Base-by-base conservation (phyloP, 495 filamentous ascomycete genomes). In the Aeminium ludgeri region DNA sequence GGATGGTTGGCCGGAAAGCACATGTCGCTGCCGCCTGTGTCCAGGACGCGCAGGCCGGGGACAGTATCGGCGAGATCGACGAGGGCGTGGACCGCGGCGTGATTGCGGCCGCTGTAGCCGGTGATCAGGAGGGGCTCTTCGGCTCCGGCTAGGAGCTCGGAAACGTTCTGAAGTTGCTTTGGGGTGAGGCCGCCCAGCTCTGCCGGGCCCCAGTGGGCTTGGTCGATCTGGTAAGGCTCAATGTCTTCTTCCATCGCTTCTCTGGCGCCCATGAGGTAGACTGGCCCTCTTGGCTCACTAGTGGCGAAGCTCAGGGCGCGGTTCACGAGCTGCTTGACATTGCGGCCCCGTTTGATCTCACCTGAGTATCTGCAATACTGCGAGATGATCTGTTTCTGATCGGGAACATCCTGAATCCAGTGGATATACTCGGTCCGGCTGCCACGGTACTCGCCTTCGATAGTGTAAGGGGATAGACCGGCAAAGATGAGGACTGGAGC, bases 351-450 rank as follows among this genome's bases (percentile, higher is more conserved):
- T 59, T 92, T 94, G 53, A 96, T 74, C 58, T 96, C 87, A 1
- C 67, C 85, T 0, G 78, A 64, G 55, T 94, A 96, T n/a, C 87
- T 73, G 55, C 87, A 95, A 57, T 96, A 96, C 60, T 96, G 87
- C 2, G 70, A 70, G 10, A 96, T 67, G 45, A 96, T 94, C 56
- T 80, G 77, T 55, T 83, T 86, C 61, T 96, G 87, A 46, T 96
- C 85, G 1, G 86, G 87, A 6, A 95, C 83, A 61, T 96, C 83
- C 54, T 96, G 87, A 30, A 94, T 86, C 82, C 87, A 96, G 54
- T 96, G 87, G 53, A 94, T 96, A 56, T 87, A 95, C 60, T 95
- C 87, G 0, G 85, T 93, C 31, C 87, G 69, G 3, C 75, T 82
- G 1, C 87, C 87, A 16, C 82, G 69, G 66, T 85, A 72, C 61